Percentiles rank a stretch among this genome's conserved stretches.
Conservation (phyloP, 768 basidiomycete genomes). For the Macrolepiota dolichaula region DNA sequence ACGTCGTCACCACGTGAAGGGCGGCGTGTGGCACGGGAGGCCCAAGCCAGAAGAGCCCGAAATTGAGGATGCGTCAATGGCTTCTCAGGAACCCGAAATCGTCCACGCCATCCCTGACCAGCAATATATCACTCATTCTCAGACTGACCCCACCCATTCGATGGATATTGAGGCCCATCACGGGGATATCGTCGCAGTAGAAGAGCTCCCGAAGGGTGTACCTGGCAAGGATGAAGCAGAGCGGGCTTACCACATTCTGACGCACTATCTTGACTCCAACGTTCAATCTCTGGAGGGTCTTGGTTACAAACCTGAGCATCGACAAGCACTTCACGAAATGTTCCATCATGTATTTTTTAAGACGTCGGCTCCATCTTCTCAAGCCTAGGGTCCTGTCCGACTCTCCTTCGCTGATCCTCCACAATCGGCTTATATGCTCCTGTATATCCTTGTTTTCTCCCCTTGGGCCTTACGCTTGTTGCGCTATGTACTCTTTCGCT, state of each 20-base stretch:
- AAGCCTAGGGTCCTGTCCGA: neutral
- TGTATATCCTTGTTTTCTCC: neutral
- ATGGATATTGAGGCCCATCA: slow-evolving; percentile 8
- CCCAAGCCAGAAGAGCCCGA: slow-evolving; percentile 10
- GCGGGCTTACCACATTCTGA: slow-evolving; percentile 7
- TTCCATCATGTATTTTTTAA: slow-evolving; percentile 9
- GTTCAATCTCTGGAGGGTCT: slow-evolving; percentile 1
- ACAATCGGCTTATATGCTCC: neutral
- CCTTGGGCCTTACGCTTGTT: neutral
- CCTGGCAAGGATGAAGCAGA: slow-evolving; percentile 10
- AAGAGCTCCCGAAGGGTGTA: slow-evolving; percentile 8
- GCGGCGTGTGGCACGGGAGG: slow-evolving; percentile 44
- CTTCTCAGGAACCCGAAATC: slow-evolving; percentile 11
- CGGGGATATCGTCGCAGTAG: neutral
- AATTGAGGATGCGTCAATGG: slow-evolving; percentile 7
- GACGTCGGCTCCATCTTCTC: neutral
- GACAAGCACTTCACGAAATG: slow-evolving; percentile 8
- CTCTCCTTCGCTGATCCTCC: neutral
- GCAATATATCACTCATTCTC: slow-evolving; percentile 9
- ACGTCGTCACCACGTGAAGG: slow-evolving; percentile 70
- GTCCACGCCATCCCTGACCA: slow-evolving; percentile 4
- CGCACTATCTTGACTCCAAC: slow-evolving; percentile 11
- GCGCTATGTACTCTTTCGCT: neutral
- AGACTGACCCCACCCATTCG: neutral
- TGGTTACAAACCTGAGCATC: slow-evolving; percentile 10